A percentile compares a stretch with the other conserved stretches of the same genome.
These are phyloP conservation scores for Penicillium sp. DNA, from an alignment of 2,329 filamentous ascomycete species.

Conservation along the genomic window DNA sequence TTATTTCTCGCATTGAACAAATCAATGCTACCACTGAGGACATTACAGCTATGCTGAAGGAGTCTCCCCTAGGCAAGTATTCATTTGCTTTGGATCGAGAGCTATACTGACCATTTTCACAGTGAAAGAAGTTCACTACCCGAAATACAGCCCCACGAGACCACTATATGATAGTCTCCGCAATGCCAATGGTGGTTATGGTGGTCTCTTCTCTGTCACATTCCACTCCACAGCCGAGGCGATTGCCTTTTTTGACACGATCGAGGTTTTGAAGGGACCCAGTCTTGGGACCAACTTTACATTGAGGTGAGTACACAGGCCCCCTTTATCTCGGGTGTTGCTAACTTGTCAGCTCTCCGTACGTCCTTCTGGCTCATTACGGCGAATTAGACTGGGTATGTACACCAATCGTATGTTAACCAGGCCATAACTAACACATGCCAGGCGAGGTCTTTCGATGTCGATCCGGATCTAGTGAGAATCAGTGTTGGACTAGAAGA, in stretches of 20 bases:
- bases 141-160: conserved; percentile 63
- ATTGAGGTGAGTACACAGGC: conserved; percentile 45
- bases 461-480: conserved; percentile 69
- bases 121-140: conserved; percentile 78
- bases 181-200: conserved; percentile 69
- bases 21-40: conserved; percentile 79
- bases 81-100: neutral
- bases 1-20: conserved; percentile 68
- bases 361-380: conserved; percentile 85
- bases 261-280: conserved; percentile 85
- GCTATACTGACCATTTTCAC: conserved; percentile 32
- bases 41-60: conserved; percentile 62
- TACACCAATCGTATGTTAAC: conserved; percentile 9
- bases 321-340: neutral
- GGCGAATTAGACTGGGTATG: conserved; percentile 77
- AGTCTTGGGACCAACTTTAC: conserved; percentile 97
- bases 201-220: conserved; percentile 75
- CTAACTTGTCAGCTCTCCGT: conserved; percentile 58
- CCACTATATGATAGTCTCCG: conserved; percentile 70
- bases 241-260: conserved; percentile 70
- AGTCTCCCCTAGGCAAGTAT: conserved; percentile 44
- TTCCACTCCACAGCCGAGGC: conserved; percentile 65
- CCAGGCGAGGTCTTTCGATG: conserved; percentile 65
- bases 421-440: conserved; percentile 11
- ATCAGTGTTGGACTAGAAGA: conserved; percentile 88